Conservation (phyloP, 2,329 filamentous ascomycete genomes). For the Thelonectria olida region DNA sequence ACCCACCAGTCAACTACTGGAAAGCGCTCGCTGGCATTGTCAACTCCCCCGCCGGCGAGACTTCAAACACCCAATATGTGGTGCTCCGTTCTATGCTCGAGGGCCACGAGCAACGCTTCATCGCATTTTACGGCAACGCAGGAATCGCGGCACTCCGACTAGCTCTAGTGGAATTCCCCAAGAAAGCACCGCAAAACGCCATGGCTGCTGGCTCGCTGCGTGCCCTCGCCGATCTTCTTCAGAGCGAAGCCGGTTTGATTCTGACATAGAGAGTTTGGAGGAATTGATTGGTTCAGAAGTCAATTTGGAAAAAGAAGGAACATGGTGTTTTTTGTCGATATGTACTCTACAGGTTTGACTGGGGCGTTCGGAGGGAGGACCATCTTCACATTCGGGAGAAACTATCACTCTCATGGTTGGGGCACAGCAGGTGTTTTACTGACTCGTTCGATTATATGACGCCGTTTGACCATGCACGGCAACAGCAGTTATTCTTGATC, state of each 20-base stretch:
- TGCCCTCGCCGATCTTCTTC: slow-evolving; percentile 64
- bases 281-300: background rate
- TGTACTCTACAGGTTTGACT: slow-evolving; percentile 19
- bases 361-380: slow-evolving; percentile 25
- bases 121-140: slow-evolving; percentile 82
- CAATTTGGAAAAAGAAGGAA: slow-evolving; percentile 1
- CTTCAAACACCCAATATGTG: slow-evolving; percentile 78
- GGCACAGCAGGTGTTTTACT: slow-evolving; percentile 31
- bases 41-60: slow-evolving; percentile 73
- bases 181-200: slow-evolving; percentile 56
- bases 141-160: slow-evolving; percentile 75
- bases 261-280: slow-evolving; percentile 45
- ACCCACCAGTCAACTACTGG: slow-evolving; percentile 86
- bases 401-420: slow-evolving; percentile 14
- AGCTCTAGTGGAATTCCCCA: slow-evolving; percentile 79
- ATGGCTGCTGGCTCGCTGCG: slow-evolving; percentile 61
- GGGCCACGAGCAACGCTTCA: slow-evolving; percentile 77
- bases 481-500: slow-evolving; percentile 29
- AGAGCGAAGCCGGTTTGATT: slow-evolving; percentile 58
- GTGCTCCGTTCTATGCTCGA: slow-evolving; percentile 78
- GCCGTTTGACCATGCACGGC: slow-evolving; percentile 20
- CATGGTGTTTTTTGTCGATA: background rate
- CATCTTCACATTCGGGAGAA: slow-evolving; percentile 8
- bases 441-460: slow-evolving; percentile 36
- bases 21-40: slow-evolving; percentile 77